Conservation (phyloP, 306 rosid species). For the Medicago ruthenica region DNA sequence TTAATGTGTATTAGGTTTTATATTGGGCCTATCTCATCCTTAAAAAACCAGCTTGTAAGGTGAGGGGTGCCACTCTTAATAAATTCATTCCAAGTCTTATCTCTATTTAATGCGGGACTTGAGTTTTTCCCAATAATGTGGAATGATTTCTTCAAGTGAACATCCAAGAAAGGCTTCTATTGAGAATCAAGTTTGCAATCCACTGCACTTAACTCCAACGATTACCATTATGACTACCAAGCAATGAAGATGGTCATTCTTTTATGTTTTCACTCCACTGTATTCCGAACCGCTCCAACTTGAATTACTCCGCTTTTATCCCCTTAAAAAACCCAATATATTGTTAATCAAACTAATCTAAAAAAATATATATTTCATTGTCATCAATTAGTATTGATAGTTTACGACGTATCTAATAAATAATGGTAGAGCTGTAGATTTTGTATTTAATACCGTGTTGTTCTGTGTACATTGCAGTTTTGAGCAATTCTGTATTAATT, state of each 20-base stretch:
- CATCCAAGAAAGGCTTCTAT: slow-evolving; percentile 32
- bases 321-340: slow-evolving; percentile 25
- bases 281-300: neutral
- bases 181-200: slow-evolving; percentile 21
- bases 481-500: slow-evolving; percentile 98
- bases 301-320: neutral
- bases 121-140: neutral
- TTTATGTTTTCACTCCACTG: slow-evolving; percentile 22
- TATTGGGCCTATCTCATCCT: neutral
- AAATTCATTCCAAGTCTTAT: neutral
- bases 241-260: slow-evolving; percentile 15
- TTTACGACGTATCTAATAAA: slow-evolving; percentile 23
- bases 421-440: slow-evolving; percentile 9
- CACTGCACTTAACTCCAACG: slow-evolving; percentile 11
- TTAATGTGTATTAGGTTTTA: slow-evolving; percentile 25
- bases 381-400: slow-evolving; percentile 23
- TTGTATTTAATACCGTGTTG: slow-evolving; percentile 28
- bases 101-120: neutral
- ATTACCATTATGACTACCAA: slow-evolving; percentile 23
- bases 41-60: neutral
- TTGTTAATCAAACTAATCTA: slow-evolving; percentile 29
- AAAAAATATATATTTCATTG: slow-evolving; percentile 7
- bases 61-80: neutral
- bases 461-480: slow-evolving; percentile 65
- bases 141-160: slow-evolving; percentile 38